These are phyloP conservation scores for Cladosporium sp. DNA, from an alignment of 2,329 filamentous ascomycete species.

Conservation along the genomic window DNA sequence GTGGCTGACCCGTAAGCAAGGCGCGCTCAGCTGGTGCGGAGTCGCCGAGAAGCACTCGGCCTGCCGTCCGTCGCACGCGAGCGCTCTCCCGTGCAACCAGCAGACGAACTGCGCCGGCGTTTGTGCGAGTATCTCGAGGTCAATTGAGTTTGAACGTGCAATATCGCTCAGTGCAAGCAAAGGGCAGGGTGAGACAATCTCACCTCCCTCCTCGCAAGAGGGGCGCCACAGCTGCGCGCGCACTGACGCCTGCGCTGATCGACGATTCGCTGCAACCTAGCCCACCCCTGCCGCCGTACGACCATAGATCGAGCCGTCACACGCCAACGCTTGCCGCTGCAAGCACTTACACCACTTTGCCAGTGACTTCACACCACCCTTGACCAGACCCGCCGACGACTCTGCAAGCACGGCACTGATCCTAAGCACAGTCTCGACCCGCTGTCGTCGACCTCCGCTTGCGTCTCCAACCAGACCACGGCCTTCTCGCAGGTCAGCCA, in stretches of 20 bases:
- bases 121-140: no score
- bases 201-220: background rate
- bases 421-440: background rate
- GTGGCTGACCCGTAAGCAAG: background rate
- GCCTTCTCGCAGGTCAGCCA: slow-evolving; percentile 10
- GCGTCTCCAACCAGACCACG: background rate
- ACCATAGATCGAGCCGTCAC: background rate
- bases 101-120: background rate
- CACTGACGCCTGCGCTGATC: background rate
- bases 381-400: background rate
- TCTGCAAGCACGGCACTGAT: no score
- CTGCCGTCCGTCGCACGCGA: background rate
- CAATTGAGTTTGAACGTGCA: background rate
- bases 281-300: background rate
- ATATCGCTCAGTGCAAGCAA: background rate
- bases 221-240: background rate
- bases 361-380: slow-evolving; percentile 4
- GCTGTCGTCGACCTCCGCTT: background rate
- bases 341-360: slow-evolving; percentile 8
- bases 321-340: slow-evolving; percentile 4
- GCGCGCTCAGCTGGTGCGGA: background rate
- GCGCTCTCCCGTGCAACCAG: background rate
- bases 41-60: background rate
- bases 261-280: background rate
- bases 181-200: background rate